phyloP scores from a whole-genome alignment of 805 yeast species.

The Candida michaelii region DNA sequence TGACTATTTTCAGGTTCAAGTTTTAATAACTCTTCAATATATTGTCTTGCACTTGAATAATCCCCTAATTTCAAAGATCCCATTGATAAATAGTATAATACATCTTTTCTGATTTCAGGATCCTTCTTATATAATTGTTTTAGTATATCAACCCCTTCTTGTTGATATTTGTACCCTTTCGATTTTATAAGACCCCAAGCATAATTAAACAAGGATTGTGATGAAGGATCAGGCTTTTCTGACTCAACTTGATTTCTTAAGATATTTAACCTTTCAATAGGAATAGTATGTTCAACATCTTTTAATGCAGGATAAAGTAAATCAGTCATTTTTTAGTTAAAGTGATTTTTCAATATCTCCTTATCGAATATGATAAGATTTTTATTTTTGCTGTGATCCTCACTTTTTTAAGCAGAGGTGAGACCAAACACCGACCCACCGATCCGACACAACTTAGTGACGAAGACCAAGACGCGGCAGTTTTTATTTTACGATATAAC shows the following conservation, averaged over 20 bases:
- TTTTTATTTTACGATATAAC: background rate
- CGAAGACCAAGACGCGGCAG: background rate
- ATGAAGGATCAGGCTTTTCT: slow-evolving; percentile 76
- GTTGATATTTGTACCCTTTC: slow-evolving; percentile 57
- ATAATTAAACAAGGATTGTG: slow-evolving; percentile 87
- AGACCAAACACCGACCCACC: too few relatives aligned
- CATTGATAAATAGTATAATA: slow-evolving; percentile 80
- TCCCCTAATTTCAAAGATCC: slow-evolving; percentile 91
- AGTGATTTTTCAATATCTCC: background rate
- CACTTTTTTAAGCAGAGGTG: background rate
- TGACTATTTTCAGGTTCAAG: slow-evolving; percentile 87
- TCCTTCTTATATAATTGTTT: slow-evolving; percentile 70
- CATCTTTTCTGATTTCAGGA: slow-evolving; percentile 83
- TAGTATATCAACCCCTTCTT: slow-evolving; percentile 75
- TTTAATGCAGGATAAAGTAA: slow-evolving; percentile 39
- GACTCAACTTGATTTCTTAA: slow-evolving; percentile 73
- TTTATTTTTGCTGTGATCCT: slow-evolving; percentile 4
- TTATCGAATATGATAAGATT: background rate
- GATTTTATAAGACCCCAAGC: slow-evolving; percentile 96
- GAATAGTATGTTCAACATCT: slow-evolving; percentile 52
- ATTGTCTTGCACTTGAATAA: slow-evolving; percentile 79
- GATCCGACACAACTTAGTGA: too few relatives aligned
- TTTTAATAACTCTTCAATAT: slow-evolving; percentile 70
- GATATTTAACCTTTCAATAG: slow-evolving; percentile 72
- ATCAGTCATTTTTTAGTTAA: slow-evolving; percentile 8